Percentiles rank a stretch among this genome's conserved stretches.
These are phyloP conservation scores for Seiridium unicorne DNA, from an alignment of 2,329 filamentous ascomycete genomes.

Conservation along the genomic window DNA sequence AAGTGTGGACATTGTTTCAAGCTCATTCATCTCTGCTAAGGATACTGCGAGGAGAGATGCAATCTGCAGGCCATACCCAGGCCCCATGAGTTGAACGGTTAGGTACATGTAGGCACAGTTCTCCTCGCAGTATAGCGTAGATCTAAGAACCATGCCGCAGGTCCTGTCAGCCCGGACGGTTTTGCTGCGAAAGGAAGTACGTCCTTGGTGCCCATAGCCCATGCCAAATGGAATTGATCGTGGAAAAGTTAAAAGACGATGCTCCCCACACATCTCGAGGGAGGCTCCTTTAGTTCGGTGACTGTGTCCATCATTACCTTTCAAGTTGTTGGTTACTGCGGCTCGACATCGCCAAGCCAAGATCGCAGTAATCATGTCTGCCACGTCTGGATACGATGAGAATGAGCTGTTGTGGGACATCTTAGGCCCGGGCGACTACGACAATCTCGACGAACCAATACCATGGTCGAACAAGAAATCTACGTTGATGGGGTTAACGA, in stretches of 20 bases:
- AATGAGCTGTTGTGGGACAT: conserved; percentile 7
- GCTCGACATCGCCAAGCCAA: not conserved
- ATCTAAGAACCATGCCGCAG: not conserved
- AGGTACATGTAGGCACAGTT: not conserved
- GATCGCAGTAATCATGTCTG: not conserved
- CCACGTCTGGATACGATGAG: conserved; percentile 6
- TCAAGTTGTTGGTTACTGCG: not conserved
- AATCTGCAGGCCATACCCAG: not conserved
- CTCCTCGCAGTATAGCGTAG: not conserved
- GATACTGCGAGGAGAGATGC: not conserved
- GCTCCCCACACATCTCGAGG: conserved; percentile 1
- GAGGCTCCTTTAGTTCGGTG: not conserved
- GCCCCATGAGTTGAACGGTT: not conserved
- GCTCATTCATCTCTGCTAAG: not conserved
- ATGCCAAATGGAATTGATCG: not conserved
- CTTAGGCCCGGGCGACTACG: conserved; percentile 3
- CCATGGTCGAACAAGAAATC: conserved; percentile 10
- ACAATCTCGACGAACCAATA: conserved; percentile 10
- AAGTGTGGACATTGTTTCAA: conserved; percentile 1
- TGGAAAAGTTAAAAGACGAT: not conserved
- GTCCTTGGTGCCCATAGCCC: not conserved
- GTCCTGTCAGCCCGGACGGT: not conserved
- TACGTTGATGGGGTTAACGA: conserved; percentile 4
- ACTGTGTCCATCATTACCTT: conserved; percentile 5
- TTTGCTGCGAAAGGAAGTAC: not conserved